These are phyloP conservation scores for Megacollybia marginata DNA, from an alignment of 768 basidiomycete genomes.

Conservation along the genomic window DNA sequence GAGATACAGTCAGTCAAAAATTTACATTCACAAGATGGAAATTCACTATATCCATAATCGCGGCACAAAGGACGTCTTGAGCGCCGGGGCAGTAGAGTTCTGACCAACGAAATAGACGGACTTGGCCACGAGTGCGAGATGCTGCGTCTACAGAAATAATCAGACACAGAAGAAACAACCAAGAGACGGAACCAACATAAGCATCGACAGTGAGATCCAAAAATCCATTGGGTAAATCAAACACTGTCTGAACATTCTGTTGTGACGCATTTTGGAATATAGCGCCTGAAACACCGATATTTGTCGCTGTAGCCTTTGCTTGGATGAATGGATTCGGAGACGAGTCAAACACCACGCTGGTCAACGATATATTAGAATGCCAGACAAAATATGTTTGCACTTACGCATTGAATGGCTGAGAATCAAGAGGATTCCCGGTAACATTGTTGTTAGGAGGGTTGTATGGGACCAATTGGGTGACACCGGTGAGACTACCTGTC, in stretches of 20 bases:
- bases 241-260: conserved; percentile 30
- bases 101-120: conserved; percentile 48
- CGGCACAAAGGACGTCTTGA: conserved; percentile 32
- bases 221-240: conserved; percentile 43
- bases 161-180: not conserved
- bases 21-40: not conserved
- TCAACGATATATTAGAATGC: not conserved
- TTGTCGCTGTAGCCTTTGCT: conserved; percentile 42
- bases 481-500: conserved; percentile 18
- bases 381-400: conserved; percentile 6
- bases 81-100: conserved; percentile 30
- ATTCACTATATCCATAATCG: conserved; percentile 57
- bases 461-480: not conserved
- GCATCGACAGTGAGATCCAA: conserved; percentile 39
- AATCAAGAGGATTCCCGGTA: conserved; percentile 34
- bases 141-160: conserved; percentile 35
- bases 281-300: conserved; percentile 50
- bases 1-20: not conserved
- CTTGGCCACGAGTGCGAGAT: conserved; percentile 51
- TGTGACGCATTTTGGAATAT: conserved; percentile 48
- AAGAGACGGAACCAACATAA: conserved; percentile 35
- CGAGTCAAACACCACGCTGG: conserved; percentile 18
- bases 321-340: conserved; percentile 37
- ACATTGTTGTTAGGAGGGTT: conserved; percentile 38
- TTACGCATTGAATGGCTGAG: conserved; percentile 56